Base-by-base conservation (phyloP, 208 protist species). In the Leishmania martiniquensis region DNA sequence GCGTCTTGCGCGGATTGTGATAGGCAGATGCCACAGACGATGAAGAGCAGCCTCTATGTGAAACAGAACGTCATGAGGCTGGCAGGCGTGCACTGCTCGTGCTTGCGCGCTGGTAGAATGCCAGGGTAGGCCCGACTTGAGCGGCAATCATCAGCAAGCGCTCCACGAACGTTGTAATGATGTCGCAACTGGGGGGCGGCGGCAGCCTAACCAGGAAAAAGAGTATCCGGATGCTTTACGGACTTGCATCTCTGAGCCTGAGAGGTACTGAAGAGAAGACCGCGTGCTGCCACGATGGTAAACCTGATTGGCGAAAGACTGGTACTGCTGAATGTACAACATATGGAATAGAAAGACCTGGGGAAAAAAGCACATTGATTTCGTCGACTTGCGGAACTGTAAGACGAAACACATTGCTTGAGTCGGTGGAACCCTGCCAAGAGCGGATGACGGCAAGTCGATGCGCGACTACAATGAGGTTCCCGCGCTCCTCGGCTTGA, bases 401-500 rank as follows among this genome's bases (percentile, higher is more conserved):
- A 99, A 98, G 75, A 77, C 96, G 17, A 86, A 88, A 66, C 84
- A 95, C 82, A 90, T 98, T 71, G 94, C 93, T 63, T 77, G 84
- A 68, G 75, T 82, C 22, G 82, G 87, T 1, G 76, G 89, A 20
- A 89, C 88, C 37, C 78, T 98, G 25, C 66, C 95, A 13, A 67
- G 87, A 10, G 59, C 89, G 13, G 85, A 98, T 79, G 76, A 90
- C 37, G 91, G 90, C 22, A 87, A 89, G 15, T 85, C 93, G 45
- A 95, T 95, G 29, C 66, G 55, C 15, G 60, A 67, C 9, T 92
- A 96, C 51, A 83, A 90, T 32, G 88, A 90, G 25, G 32, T 98
- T 1, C 81, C 97, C 51, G 85, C 80, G n/a, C 85, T 98, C n/a
- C 93, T 93, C 2, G 94, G 96, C 34, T 88, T 99, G 39, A 97